Percentiles rank a stretch among this genome's conserved stretches.
Conservation (phyloP, 2,329 filamentous ascomycete species). For the Ceratocystis smalleyi region DNA sequence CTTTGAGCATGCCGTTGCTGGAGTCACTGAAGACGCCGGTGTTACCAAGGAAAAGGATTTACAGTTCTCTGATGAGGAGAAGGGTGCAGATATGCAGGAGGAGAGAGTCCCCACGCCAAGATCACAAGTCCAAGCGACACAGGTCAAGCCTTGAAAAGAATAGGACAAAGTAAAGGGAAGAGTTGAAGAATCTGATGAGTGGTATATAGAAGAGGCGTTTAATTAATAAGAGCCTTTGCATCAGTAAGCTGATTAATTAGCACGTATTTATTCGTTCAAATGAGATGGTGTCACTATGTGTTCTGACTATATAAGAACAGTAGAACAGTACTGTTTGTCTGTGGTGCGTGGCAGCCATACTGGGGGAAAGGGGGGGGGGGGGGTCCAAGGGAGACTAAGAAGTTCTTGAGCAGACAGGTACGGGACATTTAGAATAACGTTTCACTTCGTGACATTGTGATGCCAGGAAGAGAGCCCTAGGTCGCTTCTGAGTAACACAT, state of each 20-base stretch:
- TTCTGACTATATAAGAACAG: too few relatives aligned
- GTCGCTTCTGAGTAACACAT: too few relatives aligned
- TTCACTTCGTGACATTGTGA: too few relatives aligned
- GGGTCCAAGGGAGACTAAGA: too few relatives aligned
- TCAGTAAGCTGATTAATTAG: not conserved
- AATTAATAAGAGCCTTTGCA: not conserved
- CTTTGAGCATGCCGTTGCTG: conserved; percentile 45
- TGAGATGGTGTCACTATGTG: too few relatives aligned
- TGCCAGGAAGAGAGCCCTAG: too few relatives aligned
- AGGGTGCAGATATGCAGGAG: conserved; percentile 5
- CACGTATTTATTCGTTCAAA: too few relatives aligned
- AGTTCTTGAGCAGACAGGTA: too few relatives aligned
- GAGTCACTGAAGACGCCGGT: conserved; percentile 19
- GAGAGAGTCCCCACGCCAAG: not conserved
- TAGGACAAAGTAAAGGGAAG: not conserved
- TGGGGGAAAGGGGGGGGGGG: too few relatives aligned
- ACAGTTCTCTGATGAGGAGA: conserved; percentile 14
- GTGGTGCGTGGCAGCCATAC: too few relatives aligned
- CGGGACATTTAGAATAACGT: too few relatives aligned
- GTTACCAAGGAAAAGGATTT: conserved; percentile 17
- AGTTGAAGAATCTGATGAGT: not conserved
- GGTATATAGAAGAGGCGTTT: not conserved
- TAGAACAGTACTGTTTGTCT: too few relatives aligned
- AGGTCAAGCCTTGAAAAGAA: not conserved
- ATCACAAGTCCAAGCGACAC: not conserved